These are phyloP conservation scores for Epithele typhae DNA, from an alignment of 768 basidiomycete species.

Conservation along the genomic window DNA sequence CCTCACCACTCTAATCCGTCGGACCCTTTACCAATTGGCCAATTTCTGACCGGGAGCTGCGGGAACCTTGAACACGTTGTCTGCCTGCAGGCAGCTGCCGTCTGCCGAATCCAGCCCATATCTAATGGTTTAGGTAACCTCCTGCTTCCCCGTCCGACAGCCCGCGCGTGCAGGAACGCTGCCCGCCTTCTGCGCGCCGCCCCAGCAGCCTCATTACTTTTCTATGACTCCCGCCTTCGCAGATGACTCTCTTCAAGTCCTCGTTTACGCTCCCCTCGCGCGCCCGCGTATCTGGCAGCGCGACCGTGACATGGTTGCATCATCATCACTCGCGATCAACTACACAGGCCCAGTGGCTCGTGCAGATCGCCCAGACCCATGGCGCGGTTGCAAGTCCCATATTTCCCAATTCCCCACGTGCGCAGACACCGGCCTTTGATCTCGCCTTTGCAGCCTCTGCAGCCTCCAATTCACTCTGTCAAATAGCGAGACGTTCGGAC, in stretches of 20 bases:
- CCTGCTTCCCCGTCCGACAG: constrained; percentile 16
- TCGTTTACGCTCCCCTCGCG: constrained; percentile 2
- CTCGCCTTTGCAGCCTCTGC: too few species aligned
- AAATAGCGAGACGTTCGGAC: too few species aligned
- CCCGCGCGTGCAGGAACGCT: constrained; percentile 7
- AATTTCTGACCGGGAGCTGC: constrained; percentile 18
- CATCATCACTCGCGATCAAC: constrained; percentile 9
- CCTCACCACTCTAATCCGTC: constrained; percentile 18
- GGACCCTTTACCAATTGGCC: constrained; percentile 24
- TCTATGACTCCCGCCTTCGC: constrained; percentile 2
- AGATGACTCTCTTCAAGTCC: constrained; percentile 4
- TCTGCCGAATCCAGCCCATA: constrained; percentile 21
- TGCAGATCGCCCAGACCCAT: constrained; percentile 5
- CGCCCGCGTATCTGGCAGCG: constrained; percentile 1
- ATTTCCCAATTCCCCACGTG: too few species aligned
- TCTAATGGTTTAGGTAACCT: constrained; percentile 26
- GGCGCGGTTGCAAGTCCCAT: constrained; percentile 6
- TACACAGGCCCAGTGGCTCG: not conserved
- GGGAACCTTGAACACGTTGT: constrained; percentile 25
- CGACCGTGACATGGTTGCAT: constrained; percentile 2
- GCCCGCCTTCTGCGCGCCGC: constrained; percentile 4
- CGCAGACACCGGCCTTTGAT: too few species aligned
- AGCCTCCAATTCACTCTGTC: too few species aligned
- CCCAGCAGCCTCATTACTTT: constrained; percentile 5
- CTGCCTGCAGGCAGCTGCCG: constrained; percentile 28